Base-by-base conservation (phyloP, 163 green algal genomes). In the Volvox carteri region DNA sequence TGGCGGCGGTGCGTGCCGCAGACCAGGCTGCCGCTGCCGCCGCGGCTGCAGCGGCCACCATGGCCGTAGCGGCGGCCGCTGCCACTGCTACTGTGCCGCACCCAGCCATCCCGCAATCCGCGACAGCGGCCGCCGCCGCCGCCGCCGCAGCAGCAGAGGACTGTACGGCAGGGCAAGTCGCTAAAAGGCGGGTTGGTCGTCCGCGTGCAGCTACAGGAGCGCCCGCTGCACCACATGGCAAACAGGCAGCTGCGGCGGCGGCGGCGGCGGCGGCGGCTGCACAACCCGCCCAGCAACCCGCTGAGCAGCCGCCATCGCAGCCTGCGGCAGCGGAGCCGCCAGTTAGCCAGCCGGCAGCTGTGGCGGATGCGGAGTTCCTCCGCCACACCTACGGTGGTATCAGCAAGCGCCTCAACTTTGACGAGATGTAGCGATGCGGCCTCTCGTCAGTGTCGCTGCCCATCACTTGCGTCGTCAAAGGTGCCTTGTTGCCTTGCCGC, bases 351-450 rank as follows among this genome's bases (percentile, higher is more conserved):
- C 56, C 58, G 9, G 41, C 18, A 18, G 67, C 33, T 0, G 81
- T 87, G 33, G 81, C 33, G 0, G 81, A 87, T 46, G 81, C 41
- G 16, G 81, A 73, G 44, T 87, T 80, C 65, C 46, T 87, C 16
- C 70, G 68, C 46, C 65, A 25, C 23, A 87, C 81, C 0, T 87
- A 87, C 48, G 65, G 81, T 0, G 81, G 81, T 1, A 46, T 87
- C 11, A 87, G 81, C 67, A 79, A 72, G 65, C 30, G 33, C 5
- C 67, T 87, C 21, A 73, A 87, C 81, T 87, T 87, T 33, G 81
- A 87, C 68, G 81, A 80, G 46, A 37, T 87, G 81, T 87, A 80
- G 42, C 46, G 44, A 58, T 58, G 12, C 48, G 14, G 48, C 48
- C 14, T 11, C 48, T 58, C n/a, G 48, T 14, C 14, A 58, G 12